Percentiles rank a stretch among this genome's conserved stretches.
phyloP scores from a whole-genome alignment of 164 flowering plant species.

The Buxus sempervirens region DNA sequence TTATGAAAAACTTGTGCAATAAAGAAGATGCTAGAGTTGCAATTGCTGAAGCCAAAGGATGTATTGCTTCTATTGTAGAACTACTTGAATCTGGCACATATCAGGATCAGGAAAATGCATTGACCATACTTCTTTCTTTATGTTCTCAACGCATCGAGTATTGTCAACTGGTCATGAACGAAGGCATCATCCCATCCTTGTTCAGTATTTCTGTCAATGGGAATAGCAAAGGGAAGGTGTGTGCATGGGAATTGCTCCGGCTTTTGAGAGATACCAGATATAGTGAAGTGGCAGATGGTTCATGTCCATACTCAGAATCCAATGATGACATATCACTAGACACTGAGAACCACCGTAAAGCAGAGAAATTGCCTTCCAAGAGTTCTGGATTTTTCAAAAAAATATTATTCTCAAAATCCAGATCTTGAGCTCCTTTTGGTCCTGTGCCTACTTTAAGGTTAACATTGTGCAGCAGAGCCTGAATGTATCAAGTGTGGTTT shows the following conservation, averaged over 20 bases:
- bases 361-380: constrained; percentile 26
- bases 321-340: constrained; percentile 12
- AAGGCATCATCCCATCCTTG: constrained; percentile 63
- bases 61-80: constrained; percentile 52
- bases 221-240: constrained; percentile 41
- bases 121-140: constrained; percentile 51
- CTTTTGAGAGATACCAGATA: constrained; percentile 37
- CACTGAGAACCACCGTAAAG: constrained; percentile 7
- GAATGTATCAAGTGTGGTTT: neutral
- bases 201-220: constrained; percentile 52
- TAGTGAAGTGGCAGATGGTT: constrained; percentile 21
- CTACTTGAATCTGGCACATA: constrained; percentile 49
- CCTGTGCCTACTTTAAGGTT: neutral
- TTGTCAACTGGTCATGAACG: constrained; percentile 64
- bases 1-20: constrained; percentile 50
- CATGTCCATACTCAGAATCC: constrained; percentile 7
- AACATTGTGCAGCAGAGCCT: neutral
- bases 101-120: constrained; percentile 69
- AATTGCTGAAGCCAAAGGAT: constrained; percentile 57
- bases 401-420: constrained; percentile 21
- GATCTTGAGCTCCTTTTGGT: constrained; percentile 14
- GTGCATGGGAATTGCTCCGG: constrained; percentile 59
- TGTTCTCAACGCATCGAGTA: constrained; percentile 56
- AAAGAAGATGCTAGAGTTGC: constrained; percentile 42
- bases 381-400: constrained; percentile 24